Evolutionary conservation across 2,329 filamentous ascomycete species (phyloP), one percentile per base, ranked within the genome.

Genomic region (Septoria petroselini): DNA sequence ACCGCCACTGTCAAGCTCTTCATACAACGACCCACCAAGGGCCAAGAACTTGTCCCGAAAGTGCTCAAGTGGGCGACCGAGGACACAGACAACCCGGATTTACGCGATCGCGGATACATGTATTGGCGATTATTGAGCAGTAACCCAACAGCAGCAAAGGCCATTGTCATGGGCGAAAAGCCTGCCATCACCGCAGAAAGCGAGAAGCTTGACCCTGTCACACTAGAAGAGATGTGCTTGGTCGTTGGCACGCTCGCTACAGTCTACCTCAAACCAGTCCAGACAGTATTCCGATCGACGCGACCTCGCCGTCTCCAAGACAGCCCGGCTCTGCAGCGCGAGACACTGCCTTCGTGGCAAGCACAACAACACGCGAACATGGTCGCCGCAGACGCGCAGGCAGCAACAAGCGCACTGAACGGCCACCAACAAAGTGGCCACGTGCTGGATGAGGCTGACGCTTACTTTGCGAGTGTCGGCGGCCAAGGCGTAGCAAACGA

Each of bases 11-110:
- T 98, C 29, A 98, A 98, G 70, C 78, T 98, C 2, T 98, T 98
- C 71, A 96, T 98, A 59, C 93, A 97, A 67, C 82, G 93, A 17
- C 93, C 93, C 0, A 96, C 91, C 12, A 95, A 95, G 66, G 93
- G 89, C 19, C 91, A 95, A 64, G 84, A 94, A 44, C 77, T 98
- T 5, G 91, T 98, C 0, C 93, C 91, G 1, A 90, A 90, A 64
- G 91, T 97, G 2, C 76, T 98, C 42, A 97, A 97, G 71, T 97
- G 93, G 91, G 94, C 93, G 3, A 98, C 93, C 0, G 93, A 97
- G 69, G 93, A 97, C 69, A 97, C 91, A n/a, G 93, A 98, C 66
- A 96, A 98, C 69, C 93, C 93, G 0, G 93, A 98, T 70, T 81
- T 98, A 21, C 84, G 93, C 57, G 93, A 98, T 68, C 79, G 93